Percentiles rank a stretch among this genome's conserved stretches.
Conservation (phyloP, 78 protist genomes). For the Mastigamoeba balamuthi region DNA sequence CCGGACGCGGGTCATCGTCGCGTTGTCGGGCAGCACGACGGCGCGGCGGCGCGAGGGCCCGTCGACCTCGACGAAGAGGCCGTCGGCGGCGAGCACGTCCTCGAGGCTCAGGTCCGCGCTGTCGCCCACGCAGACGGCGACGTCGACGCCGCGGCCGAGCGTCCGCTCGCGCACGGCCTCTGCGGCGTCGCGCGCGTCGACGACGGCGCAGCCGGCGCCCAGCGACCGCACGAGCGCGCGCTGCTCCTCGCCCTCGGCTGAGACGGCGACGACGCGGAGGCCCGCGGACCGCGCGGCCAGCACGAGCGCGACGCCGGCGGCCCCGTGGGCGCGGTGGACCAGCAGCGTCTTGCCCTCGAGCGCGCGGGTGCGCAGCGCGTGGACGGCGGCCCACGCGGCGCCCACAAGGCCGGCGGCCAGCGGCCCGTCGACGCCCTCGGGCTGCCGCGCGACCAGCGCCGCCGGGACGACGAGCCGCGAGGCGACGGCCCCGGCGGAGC, state of each 20-base stretch:
- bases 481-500: background rate
- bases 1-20: background rate
- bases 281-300: background rate
- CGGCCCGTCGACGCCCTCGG: background rate
- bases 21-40: too few species aligned
- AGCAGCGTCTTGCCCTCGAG: background rate
- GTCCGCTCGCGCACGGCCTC: background rate
- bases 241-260: background rate
- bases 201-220: background rate
- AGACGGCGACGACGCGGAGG: background rate
- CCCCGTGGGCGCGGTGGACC: background rate
- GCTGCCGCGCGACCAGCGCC: background rate
- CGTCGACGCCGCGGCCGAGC: background rate
- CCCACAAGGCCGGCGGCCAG: background rate
- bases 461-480: background rate
- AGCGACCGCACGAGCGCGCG: background rate
- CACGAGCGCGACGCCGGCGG: background rate
- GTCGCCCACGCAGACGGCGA: background rate
- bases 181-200: background rate
- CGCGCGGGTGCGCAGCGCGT: background rate
- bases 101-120: background rate
- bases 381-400: background rate
- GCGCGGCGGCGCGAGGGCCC: background rate
- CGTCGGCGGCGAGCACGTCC: background rate
- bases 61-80: background rate